Evolutionary conservation across 78 protist species (phyloP).

Genomic region (Goniomonas avonlea): DNA sequence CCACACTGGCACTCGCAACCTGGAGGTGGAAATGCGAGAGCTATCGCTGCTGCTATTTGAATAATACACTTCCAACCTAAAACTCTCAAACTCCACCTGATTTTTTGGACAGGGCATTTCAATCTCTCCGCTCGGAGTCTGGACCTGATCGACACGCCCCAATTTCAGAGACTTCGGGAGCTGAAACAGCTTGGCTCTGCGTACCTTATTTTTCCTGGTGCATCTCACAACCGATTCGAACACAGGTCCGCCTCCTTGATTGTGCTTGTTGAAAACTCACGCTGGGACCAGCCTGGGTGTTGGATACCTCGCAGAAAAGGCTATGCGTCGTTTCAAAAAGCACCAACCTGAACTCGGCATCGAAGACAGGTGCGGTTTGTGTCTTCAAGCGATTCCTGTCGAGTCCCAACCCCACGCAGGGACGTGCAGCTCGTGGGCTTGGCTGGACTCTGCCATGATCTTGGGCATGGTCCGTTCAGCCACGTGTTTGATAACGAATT

Average conservation of each 20-base stretch:
- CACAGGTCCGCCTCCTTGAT: background rate
- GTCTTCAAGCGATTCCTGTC: background rate
- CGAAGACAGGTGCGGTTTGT: background rate
- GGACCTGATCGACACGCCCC: slow-evolving; percentile 46
- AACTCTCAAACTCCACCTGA: no score
- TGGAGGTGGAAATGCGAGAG: no score
- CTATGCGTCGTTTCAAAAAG: no score
- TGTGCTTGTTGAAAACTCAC: no score
- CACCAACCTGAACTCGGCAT: no score
- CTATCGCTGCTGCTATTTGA: no score
- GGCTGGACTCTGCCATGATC: slow-evolving; percentile 31
- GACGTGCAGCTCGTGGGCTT: background rate
- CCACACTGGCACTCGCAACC: no score
- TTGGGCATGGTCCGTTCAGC: slow-evolving; percentile 37
- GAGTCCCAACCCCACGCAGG: background rate
- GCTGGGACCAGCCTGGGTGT: no score
- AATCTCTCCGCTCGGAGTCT: no score
- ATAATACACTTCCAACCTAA: no score
- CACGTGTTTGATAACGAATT: slow-evolving; percentile 28
- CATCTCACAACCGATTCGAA: background rate
- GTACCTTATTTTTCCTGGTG: background rate
- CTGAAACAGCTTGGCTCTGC: slow-evolving; percentile 18
- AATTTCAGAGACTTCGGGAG: slow-evolving; percentile 34
- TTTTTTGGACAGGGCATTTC: no score
- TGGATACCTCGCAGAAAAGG: no score